Evolutionary conservation across 768 basidiomycete genomes (phyloP).

Genomic region (Chalciporus piperatus): DNA sequence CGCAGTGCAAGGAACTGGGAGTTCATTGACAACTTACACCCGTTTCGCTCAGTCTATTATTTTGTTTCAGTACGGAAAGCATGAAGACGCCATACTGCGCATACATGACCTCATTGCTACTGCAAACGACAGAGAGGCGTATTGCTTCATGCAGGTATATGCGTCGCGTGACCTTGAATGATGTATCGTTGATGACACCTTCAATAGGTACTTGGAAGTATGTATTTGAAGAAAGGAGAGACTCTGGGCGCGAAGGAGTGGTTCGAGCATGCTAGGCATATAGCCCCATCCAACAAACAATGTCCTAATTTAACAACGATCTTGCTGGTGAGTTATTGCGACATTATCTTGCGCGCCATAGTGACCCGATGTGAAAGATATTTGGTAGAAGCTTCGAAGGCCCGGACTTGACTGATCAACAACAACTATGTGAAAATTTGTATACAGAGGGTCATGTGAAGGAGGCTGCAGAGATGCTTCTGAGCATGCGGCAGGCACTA

Average conservation of each 20-base stretch:
- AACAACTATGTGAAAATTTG: background rate
- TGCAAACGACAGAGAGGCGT: background rate
- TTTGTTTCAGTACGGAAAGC: background rate
- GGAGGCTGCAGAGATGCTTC: too few species aligned
- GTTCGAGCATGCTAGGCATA: background rate
- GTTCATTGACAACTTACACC: background rate
- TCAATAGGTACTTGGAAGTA: background rate
- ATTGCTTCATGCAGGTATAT: background rate
- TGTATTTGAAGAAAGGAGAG: conserved; percentile 1
- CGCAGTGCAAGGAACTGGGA: background rate
- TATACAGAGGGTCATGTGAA: too few species aligned
- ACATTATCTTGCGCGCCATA: background rate
- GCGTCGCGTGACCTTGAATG: background rate
- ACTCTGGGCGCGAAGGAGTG: conserved; percentile 1
- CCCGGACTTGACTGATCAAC: background rate
- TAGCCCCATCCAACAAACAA: background rate
- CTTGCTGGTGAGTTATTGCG: background rate
- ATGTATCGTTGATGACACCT: background rate
- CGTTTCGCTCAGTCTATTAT: background rate
- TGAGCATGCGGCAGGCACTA: too few species aligned
- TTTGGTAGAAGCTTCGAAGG: conserved; percentile 1
- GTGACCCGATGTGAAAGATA: background rate
- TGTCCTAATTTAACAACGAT: background rate
- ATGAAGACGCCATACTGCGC: background rate
- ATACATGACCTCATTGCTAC: background rate